Base-by-base conservation (phyloP, 371 early-diverging fungal species). In the Mortierella sp. region DNA sequence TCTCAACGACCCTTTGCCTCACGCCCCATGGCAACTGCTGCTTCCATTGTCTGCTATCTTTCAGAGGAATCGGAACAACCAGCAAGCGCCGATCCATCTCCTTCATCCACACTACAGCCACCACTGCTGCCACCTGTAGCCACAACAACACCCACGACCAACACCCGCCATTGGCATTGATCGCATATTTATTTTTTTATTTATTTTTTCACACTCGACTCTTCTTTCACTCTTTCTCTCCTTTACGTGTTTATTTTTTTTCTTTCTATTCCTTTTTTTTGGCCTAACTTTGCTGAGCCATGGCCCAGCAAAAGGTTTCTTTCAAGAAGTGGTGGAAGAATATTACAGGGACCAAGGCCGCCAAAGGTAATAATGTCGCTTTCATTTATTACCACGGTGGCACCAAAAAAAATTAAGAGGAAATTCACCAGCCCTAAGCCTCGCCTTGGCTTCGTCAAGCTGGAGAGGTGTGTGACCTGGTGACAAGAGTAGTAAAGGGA, bases 301-400 rank as follows among this genome's bases (percentile, higher is more conserved):
- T 85, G 86, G 86, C 86, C 48, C 86, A 85, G 59, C 86, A 85
- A 70, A 81, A 81, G 71, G 81, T 69, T 37, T 81, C 86, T 46
- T 85, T 85, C 77, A 85, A 85, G 71, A 85, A 85, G 71, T 85
- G 86, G 86, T 85, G 81, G 86, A 85, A 85, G 73, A 85, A 85
- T 69, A 81, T 85, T 57, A 85, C 86, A 46, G 86, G 86, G n/a
- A 81, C 76, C 72, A 85, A 85, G 72, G 73, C 81, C 21, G 78
- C 50, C 50, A 85, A 81, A 85, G 86, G 86, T 85, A 85, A 55
- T 46, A n/a, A 5, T 2, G 11, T 16, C 16, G 21, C 13, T 9
- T 53, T 28, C 11, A 13, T 57, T 57, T 61, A 61, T 34, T 61
- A 61, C 64, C 64, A 34, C 64, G 64, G 64, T 61, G 37, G 34